phyloP scores from a whole-genome alignment of 2,329 filamentous ascomycete species.

The Didymella glomerata region DNA sequence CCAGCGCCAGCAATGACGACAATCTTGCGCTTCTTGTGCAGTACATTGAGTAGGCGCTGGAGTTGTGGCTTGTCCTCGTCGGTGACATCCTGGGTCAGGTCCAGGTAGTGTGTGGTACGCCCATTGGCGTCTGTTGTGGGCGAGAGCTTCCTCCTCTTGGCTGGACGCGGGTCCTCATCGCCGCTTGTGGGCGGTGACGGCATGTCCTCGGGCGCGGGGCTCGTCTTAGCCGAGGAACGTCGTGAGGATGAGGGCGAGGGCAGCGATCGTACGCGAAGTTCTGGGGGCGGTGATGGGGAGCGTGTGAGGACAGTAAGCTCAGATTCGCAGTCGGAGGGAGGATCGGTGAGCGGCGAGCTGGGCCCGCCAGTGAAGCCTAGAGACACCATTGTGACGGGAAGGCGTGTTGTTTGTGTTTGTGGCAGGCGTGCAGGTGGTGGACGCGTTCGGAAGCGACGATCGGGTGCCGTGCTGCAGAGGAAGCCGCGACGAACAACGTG shows the following conservation, averaged over 20 bases:
- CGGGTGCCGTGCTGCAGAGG: conserved; percentile 19
- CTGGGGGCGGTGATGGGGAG: conserved; percentile 46
- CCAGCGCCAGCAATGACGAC: conserved; percentile 95
- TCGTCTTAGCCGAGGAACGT: conserved; percentile 56
- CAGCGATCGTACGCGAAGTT: conserved; percentile 41
- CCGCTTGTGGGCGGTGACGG: conserved; percentile 56
- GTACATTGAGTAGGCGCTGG: conserved; percentile 73
- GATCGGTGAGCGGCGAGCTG: conserved; percentile 54
- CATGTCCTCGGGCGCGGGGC: conserved; percentile 58
- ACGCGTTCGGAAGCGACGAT: conserved; percentile 28
- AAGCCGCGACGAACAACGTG: conserved; percentile 21
- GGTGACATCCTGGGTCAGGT: conserved; percentile 68
- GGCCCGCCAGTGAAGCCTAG: conserved; percentile 29
- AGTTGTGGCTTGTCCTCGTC: conserved; percentile 69
- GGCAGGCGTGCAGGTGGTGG: conserved; percentile 14
- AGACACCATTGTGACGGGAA: conserved; percentile 41
- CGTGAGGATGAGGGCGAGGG: conserved; percentile 56
- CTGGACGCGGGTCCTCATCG: conserved; percentile 71
- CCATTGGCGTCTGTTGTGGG: conserved; percentile 60
- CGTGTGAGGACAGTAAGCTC: conserved; percentile 41
- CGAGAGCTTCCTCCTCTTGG: conserved; percentile 74
- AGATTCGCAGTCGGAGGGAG: conserved; percentile 47
- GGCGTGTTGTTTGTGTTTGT: conserved; percentile 18
- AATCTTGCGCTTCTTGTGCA: conserved; percentile 93
- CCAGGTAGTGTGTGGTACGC: conserved; percentile 82